Conservation (phyloP, 2,329 filamentous ascomycete genomes). For the Trichoderma cornu-damae region DNA sequence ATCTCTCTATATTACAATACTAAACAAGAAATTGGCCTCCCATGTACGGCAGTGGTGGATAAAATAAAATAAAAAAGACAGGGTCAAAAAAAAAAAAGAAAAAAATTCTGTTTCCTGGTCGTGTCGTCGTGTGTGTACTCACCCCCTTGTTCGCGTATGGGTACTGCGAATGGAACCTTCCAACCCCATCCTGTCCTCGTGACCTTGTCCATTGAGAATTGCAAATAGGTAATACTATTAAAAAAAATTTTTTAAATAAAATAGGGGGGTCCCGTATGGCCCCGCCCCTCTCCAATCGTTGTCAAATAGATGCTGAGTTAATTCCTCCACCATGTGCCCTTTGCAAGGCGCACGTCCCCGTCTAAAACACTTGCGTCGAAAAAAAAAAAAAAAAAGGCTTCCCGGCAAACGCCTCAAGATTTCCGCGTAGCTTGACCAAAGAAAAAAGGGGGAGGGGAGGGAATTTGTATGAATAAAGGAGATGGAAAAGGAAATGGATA, state of each 20-base stretch:
- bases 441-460: neutral
- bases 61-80: neutral
- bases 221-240: neutral
- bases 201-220: neutral
- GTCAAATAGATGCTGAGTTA: neutral
- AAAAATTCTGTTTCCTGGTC: neutral
- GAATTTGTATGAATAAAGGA: neutral
- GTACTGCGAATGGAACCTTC: neutral
- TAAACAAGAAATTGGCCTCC: neutral
- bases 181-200: neutral
- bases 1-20: neutral
- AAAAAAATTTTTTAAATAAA: neutral
- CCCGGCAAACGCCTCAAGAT: neutral
- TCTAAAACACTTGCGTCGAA: slow-evolving; percentile 11
- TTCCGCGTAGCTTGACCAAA: neutral
- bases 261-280: neutral
- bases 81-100: no score
- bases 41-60: neutral
- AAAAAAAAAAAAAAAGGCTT: no score
- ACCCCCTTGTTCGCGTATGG: neutral
- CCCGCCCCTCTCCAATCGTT: neutral
- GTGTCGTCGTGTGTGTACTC: neutral
- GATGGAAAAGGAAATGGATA: neutral
- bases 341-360: slow-evolving; percentile 9
- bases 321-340: neutral